Evolutionary conservation across 2,329 filamentous ascomycete genomes (phyloP).

Genomic region (Sporothrix euskadiensis): DNA sequence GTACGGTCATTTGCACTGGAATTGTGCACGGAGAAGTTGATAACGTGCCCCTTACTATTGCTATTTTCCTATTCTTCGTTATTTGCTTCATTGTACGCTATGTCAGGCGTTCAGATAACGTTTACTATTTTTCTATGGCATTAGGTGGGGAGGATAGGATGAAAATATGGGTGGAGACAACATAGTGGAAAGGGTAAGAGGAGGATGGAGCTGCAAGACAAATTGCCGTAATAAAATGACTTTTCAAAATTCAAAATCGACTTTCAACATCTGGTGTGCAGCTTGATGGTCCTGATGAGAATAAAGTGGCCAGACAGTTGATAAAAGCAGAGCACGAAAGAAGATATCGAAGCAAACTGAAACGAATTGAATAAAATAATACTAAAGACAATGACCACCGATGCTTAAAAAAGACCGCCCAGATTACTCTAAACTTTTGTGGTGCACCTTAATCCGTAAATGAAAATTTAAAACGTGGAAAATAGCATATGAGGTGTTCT

Average conservation of each 20-base stretch:
- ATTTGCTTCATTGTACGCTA: background rate
- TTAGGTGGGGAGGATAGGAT: background rate
- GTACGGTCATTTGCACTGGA: background rate
- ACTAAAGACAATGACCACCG: background rate
- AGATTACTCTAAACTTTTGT: background rate
- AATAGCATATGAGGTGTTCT: background rate
- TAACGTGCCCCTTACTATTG: background rate
- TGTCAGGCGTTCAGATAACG: background rate
- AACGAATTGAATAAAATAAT: background rate
- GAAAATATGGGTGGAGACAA: background rate
- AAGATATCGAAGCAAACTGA: no score
- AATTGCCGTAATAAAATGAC: background rate
- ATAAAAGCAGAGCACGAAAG: no score
- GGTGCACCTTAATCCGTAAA: background rate
- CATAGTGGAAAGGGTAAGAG: background rate
- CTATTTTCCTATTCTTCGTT: background rate
- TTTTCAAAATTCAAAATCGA: background rate
- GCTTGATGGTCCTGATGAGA: background rate
- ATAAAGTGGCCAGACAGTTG: no score
- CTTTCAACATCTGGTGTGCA: background rate
- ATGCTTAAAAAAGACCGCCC: background rate
- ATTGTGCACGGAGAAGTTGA: background rate
- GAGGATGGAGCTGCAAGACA: background rate
- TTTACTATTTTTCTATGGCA: background rate
- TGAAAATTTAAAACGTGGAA: background rate